Percentiles rank a stretch among this genome's conserved stretches.
These are phyloP conservation scores for Leptodermis oblonga DNA, from an alignment of 257 asterid species.

Conservation along the genomic window DNA sequence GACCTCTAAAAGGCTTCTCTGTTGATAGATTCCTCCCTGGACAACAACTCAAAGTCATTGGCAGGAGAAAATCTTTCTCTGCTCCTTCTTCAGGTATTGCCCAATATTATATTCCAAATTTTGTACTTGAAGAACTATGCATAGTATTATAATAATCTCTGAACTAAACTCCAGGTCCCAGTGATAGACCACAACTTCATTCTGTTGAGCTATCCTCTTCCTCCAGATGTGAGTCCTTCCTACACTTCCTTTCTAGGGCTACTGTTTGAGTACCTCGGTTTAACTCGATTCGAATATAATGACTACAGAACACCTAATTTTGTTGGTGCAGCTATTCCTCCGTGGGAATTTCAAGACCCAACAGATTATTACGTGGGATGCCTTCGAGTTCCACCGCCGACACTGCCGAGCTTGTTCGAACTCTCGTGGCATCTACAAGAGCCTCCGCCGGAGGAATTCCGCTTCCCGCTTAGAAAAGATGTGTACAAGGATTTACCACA, in stretches of 20 bases:
- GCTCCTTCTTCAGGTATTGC: slow-evolving; percentile 27
- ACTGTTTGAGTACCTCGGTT: not conserved
- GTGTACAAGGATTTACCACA: slow-evolving; percentile 41
- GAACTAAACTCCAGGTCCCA: slow-evolving; percentile 18
- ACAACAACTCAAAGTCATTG: slow-evolving; percentile 44
- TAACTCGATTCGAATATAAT: no score
- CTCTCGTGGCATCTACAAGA: slow-evolving; percentile 47
- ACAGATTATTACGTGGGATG: slow-evolving; percentile 38
- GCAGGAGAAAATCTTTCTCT: slow-evolving; percentile 39
- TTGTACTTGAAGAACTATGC: not conserved
- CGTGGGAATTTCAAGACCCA: slow-evolving; percentile 48
- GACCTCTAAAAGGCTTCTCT: slow-evolving; percentile 44
- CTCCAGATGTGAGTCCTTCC: slow-evolving; percentile 30
- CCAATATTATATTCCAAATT: not conserved
- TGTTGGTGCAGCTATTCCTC: slow-evolving; percentile 24
- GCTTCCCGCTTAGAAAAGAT: slow-evolving; percentile 40
- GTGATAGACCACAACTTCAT: slow-evolving; percentile 31
- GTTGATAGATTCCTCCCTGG: slow-evolving; percentile 49
- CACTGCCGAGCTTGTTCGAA: slow-evolving; percentile 38
- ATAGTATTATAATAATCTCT: not conserved
- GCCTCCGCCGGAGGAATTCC: slow-evolving; percentile 45
- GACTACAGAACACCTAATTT: not conserved
- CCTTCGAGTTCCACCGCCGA: slow-evolving; percentile 32
- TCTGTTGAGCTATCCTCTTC: slow-evolving; percentile 29
- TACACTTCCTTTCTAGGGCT: not conserved